Evolutionary conservation across 106 monocot species (phyloP), one percentile per base, ranked within the genome.

Genomic region (Xerophyta viscosa): DNA sequence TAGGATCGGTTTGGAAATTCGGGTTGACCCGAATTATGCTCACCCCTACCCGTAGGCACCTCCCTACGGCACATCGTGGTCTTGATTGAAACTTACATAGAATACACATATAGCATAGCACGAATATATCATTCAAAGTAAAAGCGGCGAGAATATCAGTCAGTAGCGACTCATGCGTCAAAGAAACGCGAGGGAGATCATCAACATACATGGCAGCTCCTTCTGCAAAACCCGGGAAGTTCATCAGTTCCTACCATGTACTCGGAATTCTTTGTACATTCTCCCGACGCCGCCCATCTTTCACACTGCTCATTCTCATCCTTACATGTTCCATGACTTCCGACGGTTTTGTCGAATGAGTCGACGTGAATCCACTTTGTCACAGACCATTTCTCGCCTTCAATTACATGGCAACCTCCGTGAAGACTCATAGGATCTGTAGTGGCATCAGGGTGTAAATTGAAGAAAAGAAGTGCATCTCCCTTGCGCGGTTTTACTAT

Each of bases 321-420:
- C 0, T 67, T 62, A 58, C 96, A 96, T n/a, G 68, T 71, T 14
- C 60, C 88, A 27, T 47, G 33, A 24, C 31, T 46, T 0, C 60
- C 30, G 14, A 63, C 23, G 2, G 63, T 52, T 45, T 76, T 76
- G 61, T 86, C 85, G 18, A 96, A 96, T 13, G 84, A 82, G n/a
- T 52, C 75, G 7, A 96, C 96, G 15, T 85, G 87, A 54, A 93
- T 88, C 93, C 93, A 93, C 59, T 87, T 84, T 2, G 88, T 93
- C 2, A 83, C 83, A 0, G 88, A 80, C 83, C 83, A 81, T 56
- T 93, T 93, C 60, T 88, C 80, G 0, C 93, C 93, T 53, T 77
- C 69, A 10, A 81, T 65, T 0, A 88, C 87, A 4, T 87, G 87
- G 62, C 87, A 93, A 48, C 87, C 84, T 42, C 75, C 93, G 25